Evolutionary conservation across 139 green algal genomes (phyloP), one percentile per base, ranked within the genome.

Genomic region (Limnomonas spitsbergensis): DNA sequence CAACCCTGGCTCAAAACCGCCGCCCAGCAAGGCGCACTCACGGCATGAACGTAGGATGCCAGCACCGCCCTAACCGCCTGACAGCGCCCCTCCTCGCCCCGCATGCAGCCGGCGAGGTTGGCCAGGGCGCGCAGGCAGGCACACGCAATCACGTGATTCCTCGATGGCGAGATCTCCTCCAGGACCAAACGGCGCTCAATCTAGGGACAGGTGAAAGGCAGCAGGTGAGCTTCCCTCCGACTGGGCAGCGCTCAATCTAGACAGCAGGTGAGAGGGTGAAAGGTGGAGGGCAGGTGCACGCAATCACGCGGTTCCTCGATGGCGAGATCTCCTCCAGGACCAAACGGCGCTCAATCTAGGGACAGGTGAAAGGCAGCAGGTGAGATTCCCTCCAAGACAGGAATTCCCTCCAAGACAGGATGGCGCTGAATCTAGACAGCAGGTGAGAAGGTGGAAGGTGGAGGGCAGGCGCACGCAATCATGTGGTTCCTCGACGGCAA

Each of bases 261-360:
- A n/a, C 14, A 14, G 14, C 47, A 14, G 20, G 61, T 35, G 9
- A 71, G 61, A 20, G 9, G 9, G n/a, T 7, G 6, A 38, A 34
- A 6, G 61, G 61, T 20, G 9, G 26, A 7, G 24, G n/a, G 26
- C 26, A 31, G 6, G 61, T 20, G 9, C 27, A 71, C 9, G 61
- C 61, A 71, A 71, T 71, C 9, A 71, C n/a, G 6, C 24, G 61
- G 61, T 35, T 7, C 9, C 6, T 7, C 6, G 26, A 38, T 7
- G 61, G 24, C 24, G 61, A 31, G n/a, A 71, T 71, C 26, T 34
- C n/a, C 26, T 71, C 61, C 27, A 71, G 61, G 6, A 71, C 26
- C 61, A 71, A 20, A 31, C n/a, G n/a, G 26, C 61, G 61, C 26
- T 71, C 61, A 31, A 71, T 31, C 61, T 71, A 61, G 14, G 47